Base-by-base conservation (phyloP, 176 grass and related monocot species). In the Rhynchospora tenuis region DNA sequence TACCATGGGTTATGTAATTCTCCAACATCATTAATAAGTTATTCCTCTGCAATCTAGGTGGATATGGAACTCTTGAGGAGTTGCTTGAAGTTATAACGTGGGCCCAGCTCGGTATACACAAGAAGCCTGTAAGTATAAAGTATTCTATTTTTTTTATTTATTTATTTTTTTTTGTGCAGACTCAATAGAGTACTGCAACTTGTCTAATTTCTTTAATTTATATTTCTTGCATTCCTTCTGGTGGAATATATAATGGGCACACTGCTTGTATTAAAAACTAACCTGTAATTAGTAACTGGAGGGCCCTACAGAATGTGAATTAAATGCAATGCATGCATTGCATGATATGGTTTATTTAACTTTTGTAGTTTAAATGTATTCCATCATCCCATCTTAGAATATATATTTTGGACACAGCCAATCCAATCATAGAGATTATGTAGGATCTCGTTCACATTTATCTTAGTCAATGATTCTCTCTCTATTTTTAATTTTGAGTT, bases 41-140 rank as follows among this genome's bases (percentile, higher is more conserved):
- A 5, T 67, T 2, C 0, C 17, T 46, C 47, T 77, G 81, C 0
- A 59, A 46, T 45, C n/a, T 83, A 97, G 94, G 94, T 6, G 94
- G 94, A 51, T 97, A 97, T 26, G 92, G 94, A 57, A 97, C 94
- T 2, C 86, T 97, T 42, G 94, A 97, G 73, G 94, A 97, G 83
- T 87, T 97, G 52, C 90, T 97, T 10, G 92, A 94, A 85, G 87
- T 94, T 64, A 92, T 92, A 81, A 97, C 94, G 6, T 97, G 94
- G 94, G 94, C 90, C 17, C 94, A 97, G 85, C 83, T 97, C 19
- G 94, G 94, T 52, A 97, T 97, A 88, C 94, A 97, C 83, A 94
- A 94, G 83, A 97, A 97, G 70, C 94, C 94, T 79, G 94, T 97
- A 89, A 86, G 4, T 82, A 38, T 50, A n/a, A n/a, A n/a, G n/a